Base-by-base conservation (phyloP, 2,329 filamentous ascomycete genomes). In the Aspergillus caelatus region DNA sequence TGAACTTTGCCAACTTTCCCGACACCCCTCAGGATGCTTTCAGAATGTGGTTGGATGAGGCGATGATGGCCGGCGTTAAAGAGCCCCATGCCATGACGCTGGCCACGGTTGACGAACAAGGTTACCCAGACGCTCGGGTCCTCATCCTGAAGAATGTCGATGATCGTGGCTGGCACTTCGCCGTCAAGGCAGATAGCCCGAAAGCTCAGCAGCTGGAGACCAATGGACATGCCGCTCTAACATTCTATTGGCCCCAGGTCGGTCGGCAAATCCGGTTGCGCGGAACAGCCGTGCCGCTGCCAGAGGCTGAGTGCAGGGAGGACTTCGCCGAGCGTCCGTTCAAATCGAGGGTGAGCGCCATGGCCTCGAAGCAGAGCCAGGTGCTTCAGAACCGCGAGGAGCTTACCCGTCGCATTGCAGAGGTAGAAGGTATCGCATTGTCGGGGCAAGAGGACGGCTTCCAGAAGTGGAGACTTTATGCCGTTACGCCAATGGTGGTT, bases 31-130 rank as follows among this genome's bases (percentile, higher is more conserved):
- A 67, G 1, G 43, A 58, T 16, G 55, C 65, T 28, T 69, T 69
- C 65, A 57, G 63, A 26, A 12, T 9, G 6, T 69, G 67, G 67
- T 60, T 67, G 26, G 30, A 58, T 41, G 62, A 66, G 16, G 65
- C 65, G 6, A 54, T 68, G 16, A 16, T 21, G 16, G 53, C 57
- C 14, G 50, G 39, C 11, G 55, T 68, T 5, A 57, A 36, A 2
- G 67, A 69, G 32, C 67, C 67, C 8, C 67, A 68, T 50, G 65
- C 67, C n/a, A 69, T 69, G 67, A 65, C 66, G 0, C 21, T 68
- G 6, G 67, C 67, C 4, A 69, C 66, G 2, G 62, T 66, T 3
- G 66, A 69, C 16, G 41, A 61, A 16, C 36, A 61, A 23, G 65
- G 65, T 19, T 57, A 23, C 16, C 66, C 67, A 21, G 67, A 69